A percentile compares a stretch with the other conserved stretches of the same genome.
These are phyloP conservation scores for Firmiana major DNA, from an alignment of 345 rosid genomes.

Conservation along the genomic window DNA sequence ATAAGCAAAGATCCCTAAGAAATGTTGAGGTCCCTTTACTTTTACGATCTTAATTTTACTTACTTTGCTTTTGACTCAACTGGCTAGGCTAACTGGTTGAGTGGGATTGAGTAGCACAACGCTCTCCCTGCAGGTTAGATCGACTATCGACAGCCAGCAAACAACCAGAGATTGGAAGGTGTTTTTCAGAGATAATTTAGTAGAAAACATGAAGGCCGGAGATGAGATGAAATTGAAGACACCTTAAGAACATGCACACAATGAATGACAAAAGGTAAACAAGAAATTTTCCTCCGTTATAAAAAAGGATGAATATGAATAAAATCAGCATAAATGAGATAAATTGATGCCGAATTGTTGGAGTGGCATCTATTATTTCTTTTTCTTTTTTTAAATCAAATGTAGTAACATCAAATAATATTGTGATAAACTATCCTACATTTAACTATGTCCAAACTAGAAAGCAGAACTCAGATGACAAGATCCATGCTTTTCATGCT, in stretches of 20 bases:
- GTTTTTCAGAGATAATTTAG: too few relatives aligned
- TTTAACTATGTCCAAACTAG: conserved; percentile 3
- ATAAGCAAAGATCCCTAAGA: too few relatives aligned
- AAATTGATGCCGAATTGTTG: neutral
- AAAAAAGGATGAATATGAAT: neutral
- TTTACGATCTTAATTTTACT: too few relatives aligned
- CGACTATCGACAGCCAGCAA: too few relatives aligned
- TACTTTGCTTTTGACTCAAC: too few relatives aligned
- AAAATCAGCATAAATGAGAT: neutral
- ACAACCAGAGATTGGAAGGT: too few relatives aligned
- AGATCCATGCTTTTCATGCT: neutral
- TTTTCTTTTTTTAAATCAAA: neutral
- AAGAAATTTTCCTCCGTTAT: neutral
- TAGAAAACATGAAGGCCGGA: too few relatives aligned
- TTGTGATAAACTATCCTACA: neutral
- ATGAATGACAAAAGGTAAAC: neutral
- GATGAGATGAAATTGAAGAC: too few relatives aligned
- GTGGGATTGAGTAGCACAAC: too few relatives aligned
- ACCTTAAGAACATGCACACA: neutral
- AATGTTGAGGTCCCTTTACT: too few relatives aligned
- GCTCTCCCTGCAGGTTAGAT: too few relatives aligned
- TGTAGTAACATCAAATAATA: neutral
- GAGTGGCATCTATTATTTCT: neutral
- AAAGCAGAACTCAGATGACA: neutral
- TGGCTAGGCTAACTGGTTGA: too few relatives aligned